These are phyloP conservation scores for Crithidia expoeki DNA, from an alignment of 208 protist species.

Conservation along the genomic window DNA sequence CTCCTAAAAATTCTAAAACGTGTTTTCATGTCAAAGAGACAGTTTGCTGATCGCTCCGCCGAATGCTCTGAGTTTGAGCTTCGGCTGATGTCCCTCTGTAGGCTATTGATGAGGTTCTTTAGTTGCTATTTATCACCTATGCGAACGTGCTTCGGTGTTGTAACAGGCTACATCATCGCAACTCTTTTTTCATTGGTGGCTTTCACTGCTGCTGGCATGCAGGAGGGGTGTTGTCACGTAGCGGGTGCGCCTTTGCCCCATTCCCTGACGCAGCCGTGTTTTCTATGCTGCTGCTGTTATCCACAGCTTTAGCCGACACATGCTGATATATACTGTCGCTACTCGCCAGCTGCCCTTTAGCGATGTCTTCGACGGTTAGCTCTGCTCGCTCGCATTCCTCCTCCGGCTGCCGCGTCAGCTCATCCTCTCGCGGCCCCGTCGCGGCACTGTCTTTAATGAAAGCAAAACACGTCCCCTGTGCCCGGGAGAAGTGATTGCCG, in stretches of 20 bases:
- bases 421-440: slow-evolving; percentile 37
- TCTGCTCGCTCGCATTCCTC: neutral
- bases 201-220: slow-evolving; percentile 56
- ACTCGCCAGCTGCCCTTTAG: neutral
- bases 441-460: slow-evolving; percentile 79
- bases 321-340: too few relatives aligned
- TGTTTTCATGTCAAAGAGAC: too few relatives aligned
- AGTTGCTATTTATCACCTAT: too few relatives aligned
- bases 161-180: too few relatives aligned
- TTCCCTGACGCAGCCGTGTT: neutral
- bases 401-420: slow-evolving; percentile 12
- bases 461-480: slow-evolving; percentile 69
- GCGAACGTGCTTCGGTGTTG: too few relatives aligned
- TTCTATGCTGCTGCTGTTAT: neutral
- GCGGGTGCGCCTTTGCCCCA: neutral
- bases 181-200: neutral
- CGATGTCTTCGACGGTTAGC: neutral
- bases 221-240: slow-evolving; percentile 20
- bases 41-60: too few relatives aligned
- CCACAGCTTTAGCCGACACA: neutral
- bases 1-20: too few relatives aligned
- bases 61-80: too few relatives aligned
- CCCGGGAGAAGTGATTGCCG: slow-evolving; percentile 50
- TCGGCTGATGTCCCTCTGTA: too few relatives aligned
- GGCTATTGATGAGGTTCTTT: too few relatives aligned